These are phyloP conservation scores for Chlamydomonas incerta DNA, from an alignment of 139 green algal genomes.

Conservation along the genomic window DNA sequence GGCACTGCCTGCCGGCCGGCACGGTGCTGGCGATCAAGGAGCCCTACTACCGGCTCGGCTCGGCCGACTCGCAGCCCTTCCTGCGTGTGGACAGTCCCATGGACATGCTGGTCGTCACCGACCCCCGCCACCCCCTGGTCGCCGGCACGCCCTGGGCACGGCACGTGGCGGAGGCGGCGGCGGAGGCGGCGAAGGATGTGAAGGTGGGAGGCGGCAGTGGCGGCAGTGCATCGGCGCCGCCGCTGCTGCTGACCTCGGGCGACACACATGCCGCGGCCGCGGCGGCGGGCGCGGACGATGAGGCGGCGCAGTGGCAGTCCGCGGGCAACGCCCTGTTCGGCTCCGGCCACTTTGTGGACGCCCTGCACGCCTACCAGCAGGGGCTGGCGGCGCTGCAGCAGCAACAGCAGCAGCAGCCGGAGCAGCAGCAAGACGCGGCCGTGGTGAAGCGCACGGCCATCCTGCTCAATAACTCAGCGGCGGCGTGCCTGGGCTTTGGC, in stretches of 20 bases:
- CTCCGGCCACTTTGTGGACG: not conserved
- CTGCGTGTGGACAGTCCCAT: not conserved
- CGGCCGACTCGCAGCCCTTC: not conserved
- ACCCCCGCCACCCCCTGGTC: not conserved
- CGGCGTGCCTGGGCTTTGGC: slow-evolving; percentile 19
- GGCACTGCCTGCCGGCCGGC: not conserved
- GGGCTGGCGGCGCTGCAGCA: not conserved
- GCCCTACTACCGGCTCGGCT: not conserved
- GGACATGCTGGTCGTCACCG: not conserved
- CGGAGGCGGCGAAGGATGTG: not conserved
- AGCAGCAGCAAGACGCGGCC: not conserved
- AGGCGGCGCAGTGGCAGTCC: not conserved
- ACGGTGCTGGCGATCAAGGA: not conserved
- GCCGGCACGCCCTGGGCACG: not conserved
- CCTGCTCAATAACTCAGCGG: slow-evolving; percentile 24
- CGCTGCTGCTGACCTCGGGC: too few species aligned
- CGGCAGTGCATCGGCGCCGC: too few species aligned
- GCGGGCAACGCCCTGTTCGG: not conserved
- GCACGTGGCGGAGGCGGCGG: too few species aligned
- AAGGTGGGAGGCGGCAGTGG: not conserved
- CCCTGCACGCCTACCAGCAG: not conserved
- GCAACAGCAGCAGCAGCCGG: not conserved
- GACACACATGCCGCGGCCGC: not conserved
- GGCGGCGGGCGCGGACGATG: not conserved
- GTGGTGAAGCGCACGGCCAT: not conserved